Conservation (phyloP, 176 grass and related monocot species). For the Raddia guianensis region DNA sequence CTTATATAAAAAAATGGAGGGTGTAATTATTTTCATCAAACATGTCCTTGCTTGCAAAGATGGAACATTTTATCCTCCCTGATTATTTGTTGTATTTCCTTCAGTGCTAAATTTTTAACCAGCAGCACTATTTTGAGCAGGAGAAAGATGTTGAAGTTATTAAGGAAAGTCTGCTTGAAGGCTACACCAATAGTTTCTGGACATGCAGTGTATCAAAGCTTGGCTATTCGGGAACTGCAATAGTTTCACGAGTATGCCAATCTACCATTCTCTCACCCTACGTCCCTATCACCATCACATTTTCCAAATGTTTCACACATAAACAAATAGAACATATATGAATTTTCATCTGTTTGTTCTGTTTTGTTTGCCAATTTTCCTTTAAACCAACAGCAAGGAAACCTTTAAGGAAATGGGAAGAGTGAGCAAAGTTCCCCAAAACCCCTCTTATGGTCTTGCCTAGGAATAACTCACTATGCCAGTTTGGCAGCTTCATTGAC, state of each 20-base stretch:
- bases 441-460: neutral
- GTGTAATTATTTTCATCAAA: too few species aligned
- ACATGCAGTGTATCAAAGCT: constrained; percentile 95
- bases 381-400: constrained; percentile 26
- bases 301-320: constrained; percentile 12
- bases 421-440: neutral
- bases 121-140: constrained; percentile 50
- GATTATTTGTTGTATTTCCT: neutral
- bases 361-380: constrained; percentile 27
- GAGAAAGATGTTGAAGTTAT: constrained; percentile 92
- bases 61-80: constrained; percentile 32
- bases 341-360: constrained; percentile 32
- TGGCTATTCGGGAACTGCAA: constrained; percentile 92
- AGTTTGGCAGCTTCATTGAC: neutral
- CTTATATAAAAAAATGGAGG: too few species aligned
- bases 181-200: constrained; percentile 92
- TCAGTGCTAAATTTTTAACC: constrained; percentile 14
- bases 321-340: constrained; percentile 10
- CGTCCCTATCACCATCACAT: too few species aligned
- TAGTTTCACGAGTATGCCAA: constrained; percentile 81
- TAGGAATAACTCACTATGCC: constrained; percentile 10
- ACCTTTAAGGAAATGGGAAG: constrained; percentile 32
- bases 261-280: constrained; percentile 11
- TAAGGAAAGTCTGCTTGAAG: constrained; percentile 79
- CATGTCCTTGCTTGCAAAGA: neutral